Evolutionary conservation across 2,329 filamentous ascomycete genomes (phyloP), one percentile per base, ranked within the genome.

Genomic region (Hymenoscyphus fraxineus): DNA sequence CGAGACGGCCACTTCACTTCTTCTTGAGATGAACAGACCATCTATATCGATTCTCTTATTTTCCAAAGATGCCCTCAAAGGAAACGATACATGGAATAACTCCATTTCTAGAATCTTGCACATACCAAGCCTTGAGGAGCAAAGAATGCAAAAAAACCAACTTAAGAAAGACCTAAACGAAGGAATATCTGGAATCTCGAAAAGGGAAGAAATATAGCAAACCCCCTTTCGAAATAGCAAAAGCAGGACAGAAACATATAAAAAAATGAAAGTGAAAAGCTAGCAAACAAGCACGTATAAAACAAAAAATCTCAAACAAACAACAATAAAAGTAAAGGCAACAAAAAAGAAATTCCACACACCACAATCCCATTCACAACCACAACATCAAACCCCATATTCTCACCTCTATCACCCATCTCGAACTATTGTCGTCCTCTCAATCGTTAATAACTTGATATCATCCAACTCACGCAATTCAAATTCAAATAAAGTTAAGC

Each of bases 341-440:
- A 35, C 7, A 51, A 22, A 22, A 22, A 51, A n/a, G 9, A 58
- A 58, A 7, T 22, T 35, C 32, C 13, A 68, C 68, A 61, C 71
- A 80, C 78, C 64, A 80, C 76, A 6, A 76, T 76, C 10, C 77
- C 78, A 69, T 80, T 80, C 62, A 72, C 76, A 40, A 80, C 70
- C 47, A 80, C 72, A 35, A 78, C 71, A 68, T 80, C 79, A 64
- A 80, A 73, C 10, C 71, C 73, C 64, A 72, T 72, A 35, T 13
- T 66, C 6, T 15, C 54, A 13, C 22, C 19, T 12, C 38, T 35
- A 38, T 62, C 54, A 15, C 61, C 39, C 27, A 62, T 62, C n/a
- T 6, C 44, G 16, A 6, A 12, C 19, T n/a, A 19, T 54, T 31
- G 2, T 27, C 2, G 41, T 47, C 7, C 2, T 47, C 41, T n/a